Base-by-base conservation (phyloP, 2,329 filamentous ascomycete genomes). In the Microthyrium microscopicum region DNA sequence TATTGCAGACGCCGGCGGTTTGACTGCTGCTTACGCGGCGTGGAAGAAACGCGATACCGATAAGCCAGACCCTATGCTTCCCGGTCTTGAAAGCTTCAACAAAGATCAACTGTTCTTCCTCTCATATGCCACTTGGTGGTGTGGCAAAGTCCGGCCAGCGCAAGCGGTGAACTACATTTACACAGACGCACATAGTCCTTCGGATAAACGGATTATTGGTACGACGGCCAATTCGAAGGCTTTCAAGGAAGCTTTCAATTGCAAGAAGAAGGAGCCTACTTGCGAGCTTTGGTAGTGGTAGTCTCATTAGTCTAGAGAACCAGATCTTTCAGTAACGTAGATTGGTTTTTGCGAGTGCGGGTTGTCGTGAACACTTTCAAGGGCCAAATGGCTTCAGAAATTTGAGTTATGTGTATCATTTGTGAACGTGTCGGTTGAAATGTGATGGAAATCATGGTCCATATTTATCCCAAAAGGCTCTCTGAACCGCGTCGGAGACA, bases 41-140 rank as follows among this genome's bases (percentile, higher is more conserved):
- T 82, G 76, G 75, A 66, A 72, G 47, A 66, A 64, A 40, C 62
- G 64, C 8, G 64, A 69, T 20, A 50, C 56, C 2, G 53, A 62
- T 26, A 65, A 66, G 37, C 5, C 6, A 9, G n/a, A 12, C 5
- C 5, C 2, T 17, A 20, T 35, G 13, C 18, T 41, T 11, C 40
- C 40, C 2, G 75, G 75, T 0, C 49, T 81, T 4, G 61, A 69
- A 4, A 42, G 55, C 15, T 79, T 79, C 39, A 67, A 66, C 1
- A 70, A 74, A 39, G 73, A 78, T 40, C 73, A 80, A 50, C 50
- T 80, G 4, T 81, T 79, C 55, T 80, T 77, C 44, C 58, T 80
- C 20, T 64, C 64, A 2, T 79, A 69, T 47, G 66, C 58, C 3
- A 73, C 70, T 42, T 66, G 61, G 53, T 80, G 73, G 73, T 82